phyloP scores from a whole-genome alignment of 2,329 filamentous ascomycete genomes.

The Arthrobotrys musiformis region DNA sequence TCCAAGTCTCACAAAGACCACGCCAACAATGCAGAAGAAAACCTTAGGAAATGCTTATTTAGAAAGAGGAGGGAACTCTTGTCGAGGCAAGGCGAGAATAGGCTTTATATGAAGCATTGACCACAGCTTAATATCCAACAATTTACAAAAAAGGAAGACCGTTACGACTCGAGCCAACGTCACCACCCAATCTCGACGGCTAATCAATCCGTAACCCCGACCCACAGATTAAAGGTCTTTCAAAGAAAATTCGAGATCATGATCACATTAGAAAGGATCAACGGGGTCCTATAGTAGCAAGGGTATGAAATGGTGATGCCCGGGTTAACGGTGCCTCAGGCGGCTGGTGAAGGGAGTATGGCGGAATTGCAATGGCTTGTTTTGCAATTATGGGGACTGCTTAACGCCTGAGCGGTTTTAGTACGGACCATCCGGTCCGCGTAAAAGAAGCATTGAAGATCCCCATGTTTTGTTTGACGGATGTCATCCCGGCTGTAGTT shows the following conservation, averaged over 20 bases:
- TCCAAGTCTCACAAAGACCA: conserved; percentile 8
- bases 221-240: conserved; percentile 11
- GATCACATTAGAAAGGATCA: conserved; percentile 14
- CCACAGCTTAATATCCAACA: conserved; percentile 11
- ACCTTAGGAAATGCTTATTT: conserved; percentile 27
- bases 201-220: conserved; percentile 53
- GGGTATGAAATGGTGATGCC: not conserved
- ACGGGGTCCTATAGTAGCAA: not conserved
- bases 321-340: conserved; percentile 12
- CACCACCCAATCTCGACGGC: conserved; percentile 26
- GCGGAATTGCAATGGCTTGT: conserved; percentile 24
- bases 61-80: not conserved
- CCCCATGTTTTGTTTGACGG: conserved; percentile 51
- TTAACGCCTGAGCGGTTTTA: not conserved
- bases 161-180: conserved; percentile 24
- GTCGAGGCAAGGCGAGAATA: conserved; percentile 10
- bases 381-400: conserved; percentile 41
- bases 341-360: conserved; percentile 10
- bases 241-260: not conserved
- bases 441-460: conserved; percentile 6
- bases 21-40: conserved; percentile 12
- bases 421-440: conserved; percentile 54
- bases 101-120: conserved; percentile 44
- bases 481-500: conserved; percentile 55
- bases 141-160: not conserved